Conservation (phyloP, 169 alveolate species). For the Cryptosporidium parvum region DNA sequence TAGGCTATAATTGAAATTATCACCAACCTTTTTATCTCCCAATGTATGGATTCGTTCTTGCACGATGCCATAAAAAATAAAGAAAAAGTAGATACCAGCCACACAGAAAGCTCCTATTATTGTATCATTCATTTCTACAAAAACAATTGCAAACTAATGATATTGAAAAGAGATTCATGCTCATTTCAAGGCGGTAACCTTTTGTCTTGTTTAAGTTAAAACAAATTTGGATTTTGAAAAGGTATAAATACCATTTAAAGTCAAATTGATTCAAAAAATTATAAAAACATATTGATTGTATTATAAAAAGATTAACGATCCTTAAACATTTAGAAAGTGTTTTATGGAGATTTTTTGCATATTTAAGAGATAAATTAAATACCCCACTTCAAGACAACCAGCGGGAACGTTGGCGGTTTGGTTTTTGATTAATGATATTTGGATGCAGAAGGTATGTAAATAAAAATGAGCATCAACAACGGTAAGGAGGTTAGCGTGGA, state of each 20-base stretch:
- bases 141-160: not conserved
- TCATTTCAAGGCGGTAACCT: not conserved
- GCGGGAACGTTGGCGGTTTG: constrained; percentile 15
- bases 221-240: not conserved
- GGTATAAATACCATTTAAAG: too few relatives aligned
- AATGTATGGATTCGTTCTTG: constrained; percentile 56
- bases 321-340: not conserved
- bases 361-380: not conserved
- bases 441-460: not conserved
- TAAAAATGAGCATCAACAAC: constrained; percentile 25
- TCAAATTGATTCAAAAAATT: too few relatives aligned
- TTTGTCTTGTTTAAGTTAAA: not conserved
- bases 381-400: constrained; percentile 16
- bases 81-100: constrained; percentile 53
- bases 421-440: not conserved
- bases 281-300: too few relatives aligned
- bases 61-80: constrained; percentile 56
- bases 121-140: constrained; percentile 31
- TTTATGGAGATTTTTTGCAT: not conserved
- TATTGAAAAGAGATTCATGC: not conserved
- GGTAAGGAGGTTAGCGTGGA: constrained; percentile 87
- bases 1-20: constrained; percentile 38
- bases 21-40: constrained; percentile 42
- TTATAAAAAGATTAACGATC: not conserved
- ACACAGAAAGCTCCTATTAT: constrained; percentile 39